Base-by-base conservation (phyloP, 352 stramenopile species). In the Globisporangium parvum region DNA sequence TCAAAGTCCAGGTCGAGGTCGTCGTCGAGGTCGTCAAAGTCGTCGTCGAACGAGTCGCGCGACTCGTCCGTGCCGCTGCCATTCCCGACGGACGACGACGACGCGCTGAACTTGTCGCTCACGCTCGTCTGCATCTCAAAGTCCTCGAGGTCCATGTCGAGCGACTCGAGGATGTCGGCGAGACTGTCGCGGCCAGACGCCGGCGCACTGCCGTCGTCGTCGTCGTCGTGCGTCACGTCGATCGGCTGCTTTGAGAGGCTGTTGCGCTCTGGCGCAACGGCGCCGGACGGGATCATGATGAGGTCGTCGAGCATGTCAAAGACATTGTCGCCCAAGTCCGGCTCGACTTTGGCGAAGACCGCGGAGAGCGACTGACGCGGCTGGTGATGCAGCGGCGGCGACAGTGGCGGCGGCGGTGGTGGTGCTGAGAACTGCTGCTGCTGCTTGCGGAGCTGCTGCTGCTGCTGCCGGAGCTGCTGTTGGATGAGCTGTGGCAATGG, bases 251-350 rank as follows among this genome's bases (percentile, higher is more conserved):
- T 88, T 24, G 77, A 88, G 18, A 91, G 55, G n/a, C 73, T 86
- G 31, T 63, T 69, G 53, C 81, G 75, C 57, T 89, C 78, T 6
- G 77, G 62, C 8, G 77, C 61, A 17, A 81, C 70, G 0, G 68
- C 69, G 0, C 76, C 67, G 1, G 72, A 80, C 44, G 77, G 74
- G 60, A 93, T 88, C 76, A 89, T 87, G 61, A 93, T 90, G 57
- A 93, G 73, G 54, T 93, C 82, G 69, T 93, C 82, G 37, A 93
- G 68, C 82, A 93, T 93, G 62, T 93, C 82, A 59, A 93, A 93
- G 31, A 93, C 77, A 67, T 87, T 93, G 68, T 93, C 82, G 37
- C 78, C 80, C 26, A 91, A 62, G 56, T 93, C 82, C 2, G 82
- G 80, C 65, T 93, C 82, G 44, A 93, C 77, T 57, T 88, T 87